phyloP scores from a whole-genome alignment of 257 asterid genomes.

The Solanum chiquidenum region DNA sequence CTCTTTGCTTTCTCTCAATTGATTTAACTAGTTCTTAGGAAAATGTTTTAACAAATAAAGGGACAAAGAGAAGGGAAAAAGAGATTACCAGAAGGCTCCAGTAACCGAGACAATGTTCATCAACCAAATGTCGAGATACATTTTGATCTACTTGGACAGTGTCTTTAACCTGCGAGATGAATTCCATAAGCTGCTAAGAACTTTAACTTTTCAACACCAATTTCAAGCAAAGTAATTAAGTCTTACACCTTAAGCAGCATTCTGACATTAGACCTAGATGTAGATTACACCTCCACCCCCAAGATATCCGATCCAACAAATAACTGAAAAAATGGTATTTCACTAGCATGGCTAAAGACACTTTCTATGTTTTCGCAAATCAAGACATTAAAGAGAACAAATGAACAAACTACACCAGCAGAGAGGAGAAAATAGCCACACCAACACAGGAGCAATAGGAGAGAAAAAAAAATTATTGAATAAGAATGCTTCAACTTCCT shows the following conservation, averaged over 20 bases:
- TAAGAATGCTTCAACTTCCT: neutral
- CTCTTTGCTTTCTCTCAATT: no score
- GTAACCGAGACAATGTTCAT: slow-evolving; percentile 44
- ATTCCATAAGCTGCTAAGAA: neutral
- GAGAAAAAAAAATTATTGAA: neutral
- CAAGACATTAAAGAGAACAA: neutral
- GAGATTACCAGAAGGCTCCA: slow-evolving; percentile 73
- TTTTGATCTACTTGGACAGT: slow-evolving; percentile 87
- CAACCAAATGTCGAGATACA: slow-evolving; percentile 66
- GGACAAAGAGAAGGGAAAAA: neutral
- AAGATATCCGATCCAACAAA: neutral
- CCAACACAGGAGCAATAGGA: neutral
- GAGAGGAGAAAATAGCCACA: neutral
- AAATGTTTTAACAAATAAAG: neutral
- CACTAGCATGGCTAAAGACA: neutral
- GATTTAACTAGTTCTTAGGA: neutral
- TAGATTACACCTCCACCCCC: neutral
- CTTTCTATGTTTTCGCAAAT: neutral
- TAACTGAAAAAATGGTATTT: neutral
- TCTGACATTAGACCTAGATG: neutral
- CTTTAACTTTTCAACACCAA: neutral
- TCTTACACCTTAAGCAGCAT: neutral
- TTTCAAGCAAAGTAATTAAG: neutral
- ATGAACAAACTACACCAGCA: neutral
- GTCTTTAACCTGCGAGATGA: slow-evolving; percentile 65